A percentile compares a stretch with the other conserved stretches of the same genome.
Evolutionary conservation across 805 yeast species (phyloP).

Genomic region (Starmerella geochares): DNA sequence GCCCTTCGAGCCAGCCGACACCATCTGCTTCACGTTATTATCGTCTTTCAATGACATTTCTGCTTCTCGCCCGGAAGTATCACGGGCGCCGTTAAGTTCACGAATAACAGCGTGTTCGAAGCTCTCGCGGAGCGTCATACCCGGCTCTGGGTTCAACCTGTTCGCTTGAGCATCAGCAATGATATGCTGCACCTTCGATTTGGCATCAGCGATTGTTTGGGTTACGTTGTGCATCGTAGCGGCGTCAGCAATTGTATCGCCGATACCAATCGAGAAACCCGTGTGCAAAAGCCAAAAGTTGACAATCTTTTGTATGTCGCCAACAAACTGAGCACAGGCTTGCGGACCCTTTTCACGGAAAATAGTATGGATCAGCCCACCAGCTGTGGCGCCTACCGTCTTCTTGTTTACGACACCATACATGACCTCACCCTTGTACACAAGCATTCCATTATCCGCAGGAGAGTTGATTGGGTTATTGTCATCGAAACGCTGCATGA

Average conservation of each 20-base stretch:
- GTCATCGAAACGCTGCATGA: constrained; percentile 86
- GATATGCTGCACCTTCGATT: constrained; percentile 86
- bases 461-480: constrained; percentile 74
- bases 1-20: constrained; percentile 97
- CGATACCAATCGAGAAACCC: constrained; percentile 98
- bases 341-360: constrained; percentile 95
- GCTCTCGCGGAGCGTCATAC: constrained; percentile 98
- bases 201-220: constrained; percentile 84
- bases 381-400: constrained; percentile 96
- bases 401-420: constrained; percentile 97
- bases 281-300: constrained; percentile 93
- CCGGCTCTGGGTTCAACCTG: constrained; percentile 86
- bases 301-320: constrained; percentile 88
- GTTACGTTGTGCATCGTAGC: constrained; percentile 90
- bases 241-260: constrained; percentile 98
- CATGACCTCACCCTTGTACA: constrained; percentile 90
- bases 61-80: constrained; percentile 97
- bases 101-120: constrained; percentile 95
- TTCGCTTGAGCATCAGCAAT: constrained; percentile 87
- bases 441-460: constrained; percentile 89
- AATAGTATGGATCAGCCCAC: constrained; percentile 94
- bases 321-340: constrained; percentile 79
- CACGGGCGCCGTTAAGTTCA: constrained; percentile 95
- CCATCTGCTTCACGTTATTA: constrained; percentile 98
- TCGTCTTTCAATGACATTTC: constrained; percentile 89